Percentiles rank a stretch among this genome's conserved stretches.
Evolutionary conservation across 2,329 filamentous ascomycete genomes (phyloP).

Genomic region (Cordyceps javanica): DNA sequence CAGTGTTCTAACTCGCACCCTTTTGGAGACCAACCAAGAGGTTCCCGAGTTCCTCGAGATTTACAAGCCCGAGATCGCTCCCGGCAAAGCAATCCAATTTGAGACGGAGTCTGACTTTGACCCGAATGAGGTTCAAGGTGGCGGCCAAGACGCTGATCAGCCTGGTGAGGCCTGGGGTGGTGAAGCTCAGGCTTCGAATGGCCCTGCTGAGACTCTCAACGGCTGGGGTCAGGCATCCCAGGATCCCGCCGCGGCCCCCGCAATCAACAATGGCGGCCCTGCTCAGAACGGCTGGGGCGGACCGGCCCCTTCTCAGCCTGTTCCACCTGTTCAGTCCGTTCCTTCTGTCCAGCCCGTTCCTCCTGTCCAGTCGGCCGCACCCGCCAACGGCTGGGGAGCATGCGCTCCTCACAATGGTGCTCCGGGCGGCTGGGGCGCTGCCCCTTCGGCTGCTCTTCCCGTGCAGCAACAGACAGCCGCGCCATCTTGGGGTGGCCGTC

Average conservation of each 20-base stretch:
- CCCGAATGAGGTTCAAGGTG: slow-evolving; percentile 23
- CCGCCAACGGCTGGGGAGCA: not conserved
- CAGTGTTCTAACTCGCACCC: slow-evolving; percentile 67
- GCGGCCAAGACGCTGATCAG: slow-evolving; percentile 21
- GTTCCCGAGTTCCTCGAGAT: slow-evolving; percentile 76
- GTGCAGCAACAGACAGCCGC: not conserved
- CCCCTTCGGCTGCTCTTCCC: not conserved
- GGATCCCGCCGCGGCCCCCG: not conserved
- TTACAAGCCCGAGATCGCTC: slow-evolving; percentile 53
- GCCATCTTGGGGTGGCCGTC: not conserved
- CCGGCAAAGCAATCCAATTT: slow-evolving; percentile 42
- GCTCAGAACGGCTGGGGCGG: not conserved
- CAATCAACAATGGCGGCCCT: not conserved
- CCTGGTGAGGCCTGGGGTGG: slow-evolving; percentile 16
- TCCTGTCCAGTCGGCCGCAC: not conserved
- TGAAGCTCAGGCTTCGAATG: not conserved
- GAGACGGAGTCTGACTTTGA: slow-evolving; percentile 52
- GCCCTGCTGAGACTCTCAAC: not conserved
- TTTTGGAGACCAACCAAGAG: slow-evolving; percentile 71
- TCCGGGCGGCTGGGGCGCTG: slow-evolving; percentile 12
- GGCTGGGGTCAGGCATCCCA: not conserved
- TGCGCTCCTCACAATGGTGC: not conserved
- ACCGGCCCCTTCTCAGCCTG: not conserved
- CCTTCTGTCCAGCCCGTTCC: not conserved
- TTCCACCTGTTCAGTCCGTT: not conserved